Conservation (phyloP, 2,329 filamentous ascomycete species). For the Aspergillus proliferans region DNA sequence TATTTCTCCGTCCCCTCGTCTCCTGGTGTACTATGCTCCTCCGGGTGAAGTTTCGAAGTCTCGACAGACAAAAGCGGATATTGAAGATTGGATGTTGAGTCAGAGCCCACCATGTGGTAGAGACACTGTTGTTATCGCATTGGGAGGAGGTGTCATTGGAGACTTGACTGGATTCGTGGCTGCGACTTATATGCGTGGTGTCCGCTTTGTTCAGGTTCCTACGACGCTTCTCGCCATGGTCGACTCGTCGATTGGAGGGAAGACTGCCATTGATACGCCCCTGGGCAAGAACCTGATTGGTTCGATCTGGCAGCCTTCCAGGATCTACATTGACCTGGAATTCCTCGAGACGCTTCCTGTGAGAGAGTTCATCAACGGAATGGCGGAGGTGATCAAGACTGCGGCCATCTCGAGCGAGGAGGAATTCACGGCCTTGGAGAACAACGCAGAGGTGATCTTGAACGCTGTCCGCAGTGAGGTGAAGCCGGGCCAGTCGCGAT, state of each 20-base stretch:
- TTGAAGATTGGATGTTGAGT: slow-evolving; percentile 94
- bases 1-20: slow-evolving; percentile 51
- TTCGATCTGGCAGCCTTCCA: slow-evolving; percentile 90
- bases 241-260: slow-evolving; percentile 95
- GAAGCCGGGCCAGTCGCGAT: slow-evolving; percentile 51
- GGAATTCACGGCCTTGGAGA: slow-evolving; percentile 78
- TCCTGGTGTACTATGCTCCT: slow-evolving; percentile 79
- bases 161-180: slow-evolving; percentile 98
- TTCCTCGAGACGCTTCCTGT: slow-evolving; percentile 87
- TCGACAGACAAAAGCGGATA: slow-evolving; percentile 84
- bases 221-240: slow-evolving; percentile 96
- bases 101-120: slow-evolving; percentile 78
- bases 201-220: slow-evolving; percentile 93
- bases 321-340: slow-evolving; percentile 87
- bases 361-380: slow-evolving; percentile 94
- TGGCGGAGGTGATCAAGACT: slow-evolving; percentile 98
- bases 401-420: slow-evolving; percentile 90
- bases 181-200: slow-evolving; percentile 95
- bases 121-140: slow-evolving; percentile 88
- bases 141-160: slow-evolving; percentile 93
- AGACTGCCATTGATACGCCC: slow-evolving; percentile 95
- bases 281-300: slow-evolving; percentile 94
- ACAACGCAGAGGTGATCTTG: slow-evolving; percentile 71
- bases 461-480: slow-evolving; percentile 60
- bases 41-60: slow-evolving; percentile 93